These are phyloP conservation scores for Paraconiothyrium sp. DNA, from an alignment of 2,329 filamentous ascomycete genomes.

Conservation along the genomic window DNA sequence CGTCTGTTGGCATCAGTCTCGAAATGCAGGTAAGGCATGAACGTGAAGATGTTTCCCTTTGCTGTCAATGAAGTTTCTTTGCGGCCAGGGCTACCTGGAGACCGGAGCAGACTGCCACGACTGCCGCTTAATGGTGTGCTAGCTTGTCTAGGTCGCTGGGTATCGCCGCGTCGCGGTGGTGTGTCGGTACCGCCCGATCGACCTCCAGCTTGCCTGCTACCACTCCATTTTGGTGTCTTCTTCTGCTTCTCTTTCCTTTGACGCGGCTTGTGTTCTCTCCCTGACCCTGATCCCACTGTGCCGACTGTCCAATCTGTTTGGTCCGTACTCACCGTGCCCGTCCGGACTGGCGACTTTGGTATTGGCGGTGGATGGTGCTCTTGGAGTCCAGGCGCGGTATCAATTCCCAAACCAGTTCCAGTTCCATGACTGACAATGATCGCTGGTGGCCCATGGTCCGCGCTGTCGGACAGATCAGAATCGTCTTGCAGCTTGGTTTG, in stretches of 20 bases:
- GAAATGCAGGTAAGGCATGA: slow-evolving; percentile 74
- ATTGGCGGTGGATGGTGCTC: slow-evolving; percentile 28
- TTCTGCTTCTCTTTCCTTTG: slow-evolving; percentile 46
- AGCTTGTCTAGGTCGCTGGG: slow-evolving; percentile 32
- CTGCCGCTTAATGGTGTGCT: slow-evolving; percentile 39
- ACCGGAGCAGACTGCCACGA: slow-evolving; percentile 37
- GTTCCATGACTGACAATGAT: slow-evolving; percentile 36
- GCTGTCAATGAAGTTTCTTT: slow-evolving; percentile 43
- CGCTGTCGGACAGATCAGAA: slow-evolving; percentile 45
- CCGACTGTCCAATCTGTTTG: slow-evolving; percentile 44
- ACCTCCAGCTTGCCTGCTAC: slow-evolving; percentile 31
- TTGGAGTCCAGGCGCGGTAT: slow-evolving; percentile 30
- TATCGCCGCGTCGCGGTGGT: slow-evolving; percentile 35
- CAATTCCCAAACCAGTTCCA: slow-evolving; percentile 38
- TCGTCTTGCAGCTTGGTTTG: slow-evolving; percentile 43
- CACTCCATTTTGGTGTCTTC: slow-evolving; percentile 42
- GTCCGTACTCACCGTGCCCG: slow-evolving; percentile 36
- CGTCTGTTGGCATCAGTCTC: slow-evolving; percentile 65
- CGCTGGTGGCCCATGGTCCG: slow-evolving; percentile 39
- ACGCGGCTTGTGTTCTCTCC: slow-evolving; percentile 35
- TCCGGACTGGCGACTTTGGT: slow-evolving; percentile 37
- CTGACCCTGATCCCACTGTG: slow-evolving; percentile 33
- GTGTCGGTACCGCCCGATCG: slow-evolving; percentile 41
- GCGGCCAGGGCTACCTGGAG: slow-evolving; percentile 48
- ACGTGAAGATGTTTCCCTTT: slow-evolving; percentile 53